Evolutionary conservation across 106 monocot genomes (phyloP).

Genomic region (Platanthera zijinensis): DNA sequence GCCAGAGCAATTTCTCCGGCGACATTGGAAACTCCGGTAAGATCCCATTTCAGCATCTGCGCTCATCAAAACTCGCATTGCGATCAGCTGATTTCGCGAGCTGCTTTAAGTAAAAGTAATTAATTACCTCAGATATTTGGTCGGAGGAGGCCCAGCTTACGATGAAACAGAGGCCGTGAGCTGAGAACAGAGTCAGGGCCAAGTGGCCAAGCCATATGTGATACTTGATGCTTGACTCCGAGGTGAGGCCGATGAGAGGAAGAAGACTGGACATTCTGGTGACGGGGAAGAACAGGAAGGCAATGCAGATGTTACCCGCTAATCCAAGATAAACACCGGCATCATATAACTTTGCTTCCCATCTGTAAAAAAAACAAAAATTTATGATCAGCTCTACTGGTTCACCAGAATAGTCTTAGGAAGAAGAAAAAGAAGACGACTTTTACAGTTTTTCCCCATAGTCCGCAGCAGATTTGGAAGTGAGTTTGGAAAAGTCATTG

Average conservation of each 20-base stretch:
- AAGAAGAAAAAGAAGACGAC: no score
- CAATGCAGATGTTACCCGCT: conserved; percentile 39
- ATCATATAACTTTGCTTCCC: conserved; percentile 42
- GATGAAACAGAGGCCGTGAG: conserved; percentile 45
- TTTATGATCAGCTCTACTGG: not conserved
- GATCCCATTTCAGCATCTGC: conserved; percentile 67
- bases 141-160: conserved; percentile 43
- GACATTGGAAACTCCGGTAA: conserved; percentile 29
- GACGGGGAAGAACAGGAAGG: conserved; percentile 85
- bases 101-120: not conserved
- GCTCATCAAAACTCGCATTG: not conserved
- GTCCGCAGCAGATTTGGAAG: not conserved
- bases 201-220: conserved; percentile 77
- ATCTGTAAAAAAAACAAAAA: conserved; percentile 21
- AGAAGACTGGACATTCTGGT: conserved; percentile 53
- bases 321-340: conserved; percentile 32
- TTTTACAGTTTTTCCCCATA: conserved; percentile 13
- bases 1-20: conserved; percentile 68
- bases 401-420: not conserved
- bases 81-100: not conserved
- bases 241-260: conserved; percentile 60
- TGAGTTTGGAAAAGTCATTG: conserved; percentile 17
- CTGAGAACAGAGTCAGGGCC: conserved; percentile 46
- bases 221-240: conserved; percentile 67
- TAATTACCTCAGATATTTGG: conserved; percentile 31